Percentiles rank a stretch among this genome's conserved stretches.
Conservation (phyloP, 139 green algal genomes). For the Haematococcus sp. region DNA sequence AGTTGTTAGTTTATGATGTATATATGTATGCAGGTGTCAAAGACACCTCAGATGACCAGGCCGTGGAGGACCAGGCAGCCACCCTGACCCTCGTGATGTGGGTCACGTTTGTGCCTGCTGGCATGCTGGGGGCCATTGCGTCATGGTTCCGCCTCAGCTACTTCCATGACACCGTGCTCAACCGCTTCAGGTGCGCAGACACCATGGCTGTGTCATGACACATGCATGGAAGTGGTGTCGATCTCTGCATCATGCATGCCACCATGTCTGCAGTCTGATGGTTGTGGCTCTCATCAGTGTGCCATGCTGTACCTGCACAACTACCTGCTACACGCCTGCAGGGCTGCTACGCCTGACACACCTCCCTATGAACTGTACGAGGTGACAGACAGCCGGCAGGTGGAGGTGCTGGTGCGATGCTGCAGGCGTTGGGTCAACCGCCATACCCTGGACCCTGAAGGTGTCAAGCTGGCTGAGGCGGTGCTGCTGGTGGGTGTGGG, state of each 20-base stretch:
- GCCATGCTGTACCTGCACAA: no score
- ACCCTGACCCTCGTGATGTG: constrained; percentile 4
- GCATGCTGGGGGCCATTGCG: neutral
- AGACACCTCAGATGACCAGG: no score
- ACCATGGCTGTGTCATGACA: no score
- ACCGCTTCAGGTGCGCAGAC: constrained; percentile 18
- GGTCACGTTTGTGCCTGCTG: neutral
- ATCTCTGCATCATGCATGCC: no score
- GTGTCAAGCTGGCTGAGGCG: constrained; percentile 13
- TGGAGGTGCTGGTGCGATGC: constrained; percentile 43
- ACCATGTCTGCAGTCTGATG: neutral
- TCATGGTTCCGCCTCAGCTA: constrained; percentile 18
- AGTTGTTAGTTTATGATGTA: no score
- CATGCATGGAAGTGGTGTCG: no score
- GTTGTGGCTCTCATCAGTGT: no score
- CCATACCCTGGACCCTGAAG: neutral
- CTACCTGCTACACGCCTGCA: no score
- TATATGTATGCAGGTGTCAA: no score
- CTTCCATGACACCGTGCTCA: neutral
- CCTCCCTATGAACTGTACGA: no score
- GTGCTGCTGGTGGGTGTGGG: constrained; percentile 37
- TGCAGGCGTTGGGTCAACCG: constrained; percentile 25
- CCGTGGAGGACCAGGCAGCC: no score
- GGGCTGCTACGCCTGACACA: no score
- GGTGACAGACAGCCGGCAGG: constrained; percentile 29